Conservation (phyloP, 1,284 basidiomycete genomes). For the Tilletia walkeri region DNA sequence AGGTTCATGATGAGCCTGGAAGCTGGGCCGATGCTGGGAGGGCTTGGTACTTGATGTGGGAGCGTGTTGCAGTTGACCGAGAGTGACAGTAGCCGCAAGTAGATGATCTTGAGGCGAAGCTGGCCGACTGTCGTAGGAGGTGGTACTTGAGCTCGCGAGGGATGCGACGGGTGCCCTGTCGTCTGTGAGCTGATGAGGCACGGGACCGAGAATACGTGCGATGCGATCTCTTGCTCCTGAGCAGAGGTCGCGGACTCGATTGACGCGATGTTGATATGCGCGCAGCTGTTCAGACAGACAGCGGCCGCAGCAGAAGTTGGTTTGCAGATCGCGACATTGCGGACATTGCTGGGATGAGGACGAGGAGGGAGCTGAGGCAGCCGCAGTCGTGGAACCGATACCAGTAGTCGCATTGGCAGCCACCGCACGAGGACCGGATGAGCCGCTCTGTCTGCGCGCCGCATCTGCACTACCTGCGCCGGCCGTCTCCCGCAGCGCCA, state of each 20-base stretch:
- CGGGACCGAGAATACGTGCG: background rate
- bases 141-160: constrained; percentile 18
- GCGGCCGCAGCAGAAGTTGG: constrained; percentile 34
- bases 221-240: constrained; percentile 19
- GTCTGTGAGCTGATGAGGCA: background rate
- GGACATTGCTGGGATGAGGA: constrained; percentile 21
- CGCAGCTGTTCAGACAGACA: constrained; percentile 30
- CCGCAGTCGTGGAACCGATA: background rate
- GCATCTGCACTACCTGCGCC: background rate
- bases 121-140: constrained; percentile 2
- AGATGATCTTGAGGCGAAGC: background rate
- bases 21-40: background rate
- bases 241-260: constrained; percentile 24
- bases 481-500: background rate
- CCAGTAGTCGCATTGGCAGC: too few relatives aligned
- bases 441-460: background rate
- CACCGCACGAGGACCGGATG: background rate
- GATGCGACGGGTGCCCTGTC: background rate
- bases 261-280: constrained; percentile 30
- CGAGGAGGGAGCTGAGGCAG: background rate
- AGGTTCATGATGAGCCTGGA: background rate
- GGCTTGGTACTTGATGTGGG: background rate
- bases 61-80: background rate
- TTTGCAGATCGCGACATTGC: constrained; percentile 31
- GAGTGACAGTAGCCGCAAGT: background rate